Base-by-base conservation (phyloP, 352 stramenopile genomes). In the Aphanomyces astaci region DNA sequence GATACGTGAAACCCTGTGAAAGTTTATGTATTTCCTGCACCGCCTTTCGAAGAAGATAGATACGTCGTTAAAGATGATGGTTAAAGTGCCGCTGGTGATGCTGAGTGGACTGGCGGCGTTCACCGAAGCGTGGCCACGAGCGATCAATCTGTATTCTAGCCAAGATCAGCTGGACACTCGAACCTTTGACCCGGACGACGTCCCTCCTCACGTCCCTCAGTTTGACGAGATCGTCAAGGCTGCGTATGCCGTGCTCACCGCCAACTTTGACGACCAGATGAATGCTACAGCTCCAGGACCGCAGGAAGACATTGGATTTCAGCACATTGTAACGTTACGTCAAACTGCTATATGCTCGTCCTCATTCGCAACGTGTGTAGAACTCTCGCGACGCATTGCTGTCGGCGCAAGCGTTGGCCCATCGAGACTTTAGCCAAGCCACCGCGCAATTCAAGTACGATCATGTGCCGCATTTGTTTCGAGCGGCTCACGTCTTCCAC, bases 301-400 rank as follows among this genome's bases (percentile, higher is more conserved):
- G 43, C 40, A 66, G 3, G 64, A 75, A 17, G 62, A 79, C 64
- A 78, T 87, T 59, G 84, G 84, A 48, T 94, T 94, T 64, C 84
- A 94, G 69, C 77, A 94, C 63, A 60, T 94, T 60, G 86, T 94
- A 66, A n/a, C 36, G 73, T 65, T 5, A 63, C 19, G 13, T 4
- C 27, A 9, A 19, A 30, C 40, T 30, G n/a, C 32, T 25, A 19
- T 60, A 49, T 48, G 22, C 7, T 54, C 45, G 25, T 28, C n/a
- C n/a, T n/a, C n/a, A n/a, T n/a, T n/a, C n/a, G n/a, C 1, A 22
- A 46, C 10, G 48, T 55, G 51, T 17, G n/a, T 65, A 81, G 74
- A 93, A 92, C 86, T 81, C 81, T 2, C 77, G 76, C 1, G 86
- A 94, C 28, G 84, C 84, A 63, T 72, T 94, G 49, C 65, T 94